Base-by-base conservation (phyloP, 2,329 filamentous ascomycete species). In the Aspergillus fumigatus region DNA sequence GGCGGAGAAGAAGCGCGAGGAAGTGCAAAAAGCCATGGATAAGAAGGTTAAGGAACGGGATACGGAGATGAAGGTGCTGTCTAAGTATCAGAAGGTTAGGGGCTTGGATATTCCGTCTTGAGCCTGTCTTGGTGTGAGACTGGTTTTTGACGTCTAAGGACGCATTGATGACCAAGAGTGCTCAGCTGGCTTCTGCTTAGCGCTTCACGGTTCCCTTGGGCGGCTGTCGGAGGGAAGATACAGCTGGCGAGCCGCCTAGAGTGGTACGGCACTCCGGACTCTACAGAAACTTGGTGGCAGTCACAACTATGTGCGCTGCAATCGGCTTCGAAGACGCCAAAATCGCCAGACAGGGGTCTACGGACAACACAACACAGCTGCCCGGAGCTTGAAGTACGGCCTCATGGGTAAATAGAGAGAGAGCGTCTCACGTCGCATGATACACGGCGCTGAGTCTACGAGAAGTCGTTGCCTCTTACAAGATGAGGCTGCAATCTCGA, bases 11-110 rank as follows among this genome's bases (percentile, higher is more conserved):
- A 77, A 75, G 55, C 69, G 65, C 50, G 73, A 73, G 41, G 66
- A 73, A 49, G 64, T 76, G 0, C 74, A 76, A 55, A 73, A 67
- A 50, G 67, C 69, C 3, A 72, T 77, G 61, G 73, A 77, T 53
- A 75, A 75, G 61, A 77, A 77, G 59, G 67, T 68, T 11, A 75
- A 75, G 56, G 74, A 77, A 56, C 65, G 73, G 35, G 72, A 77
- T 52, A 75, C 68, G 4, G 75, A 77, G 60, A 67, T 75, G 64
- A 76, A 73, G 53, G 70, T 77, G 2, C 62, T 76, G 1, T 72
- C 71, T 49, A 77, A 77, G 53, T 75, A 71, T 48, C 74, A 75
- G 55, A 69, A 73, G 57, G 72, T 70, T 38, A 75, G 73, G 57
- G 65, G 63, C 7, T 67, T 68, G 5, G 65, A 68, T 25, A 63